These are phyloP conservation scores for Neoboletus magnificus DNA, from an alignment of 768 basidiomycete genomes.

Conservation along the genomic window DNA sequence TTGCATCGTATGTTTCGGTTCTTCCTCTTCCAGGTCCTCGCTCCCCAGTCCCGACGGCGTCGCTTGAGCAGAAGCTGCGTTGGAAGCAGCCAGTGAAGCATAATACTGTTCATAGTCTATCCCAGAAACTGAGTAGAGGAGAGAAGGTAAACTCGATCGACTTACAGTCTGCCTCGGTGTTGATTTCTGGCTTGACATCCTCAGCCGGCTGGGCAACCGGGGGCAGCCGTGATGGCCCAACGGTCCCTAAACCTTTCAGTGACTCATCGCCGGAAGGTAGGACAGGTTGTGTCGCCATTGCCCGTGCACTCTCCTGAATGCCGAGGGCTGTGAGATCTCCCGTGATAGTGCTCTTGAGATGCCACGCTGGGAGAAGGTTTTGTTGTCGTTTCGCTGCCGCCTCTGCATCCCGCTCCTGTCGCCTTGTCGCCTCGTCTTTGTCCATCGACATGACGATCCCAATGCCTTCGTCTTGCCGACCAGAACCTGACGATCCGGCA, in stretches of 20 bases:
- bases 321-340: conserved; percentile 89
- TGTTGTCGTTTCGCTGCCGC: conserved; percentile 85
- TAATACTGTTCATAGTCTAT: conserved; percentile 82
- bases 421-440: conserved; percentile 76
- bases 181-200: conserved; percentile 47
- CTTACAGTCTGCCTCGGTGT: conserved; percentile 67
- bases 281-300: conserved; percentile 35
- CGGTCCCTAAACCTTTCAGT: conserved; percentile 61
- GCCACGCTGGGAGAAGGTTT: conserved; percentile 92
- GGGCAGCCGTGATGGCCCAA: conserved; percentile 37
- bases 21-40: conserved; percentile 65
- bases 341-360: conserved; percentile 92
- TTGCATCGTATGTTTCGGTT: conserved; percentile 62
- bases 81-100: conserved; percentile 68
- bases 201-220: conserved; percentile 26
- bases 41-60: conserved; percentile 58
- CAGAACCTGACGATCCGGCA: conserved; percentile 62
- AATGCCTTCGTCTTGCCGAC: conserved; percentile 68
- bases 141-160: background rate
- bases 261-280: conserved; percentile 67
- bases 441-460: conserved; percentile 87
- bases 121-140: background rate
- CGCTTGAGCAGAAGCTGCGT: conserved; percentile 52
- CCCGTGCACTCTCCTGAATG: conserved; percentile 64
- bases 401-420: conserved; percentile 72